A percentile compares a stretch with the other conserved stretches of the same genome.
Conservation (phyloP, 768 basidiomycete genomes). For the Mycena pura region DNA sequence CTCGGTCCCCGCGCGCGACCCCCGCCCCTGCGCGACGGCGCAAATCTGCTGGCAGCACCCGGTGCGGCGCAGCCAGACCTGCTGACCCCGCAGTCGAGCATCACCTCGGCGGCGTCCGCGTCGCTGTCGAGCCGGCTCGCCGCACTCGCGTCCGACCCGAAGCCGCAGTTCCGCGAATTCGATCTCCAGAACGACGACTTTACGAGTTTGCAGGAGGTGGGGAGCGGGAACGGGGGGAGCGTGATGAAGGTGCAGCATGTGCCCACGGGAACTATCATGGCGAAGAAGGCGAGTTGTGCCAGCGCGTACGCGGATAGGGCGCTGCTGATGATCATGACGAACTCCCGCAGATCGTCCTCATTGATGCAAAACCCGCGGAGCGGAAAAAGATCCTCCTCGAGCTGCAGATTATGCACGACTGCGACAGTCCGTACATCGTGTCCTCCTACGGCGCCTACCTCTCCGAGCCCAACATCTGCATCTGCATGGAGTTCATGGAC, state of each 20-base stretch:
- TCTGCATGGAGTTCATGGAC: constrained; percentile 98
- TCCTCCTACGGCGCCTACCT: constrained; percentile 98
- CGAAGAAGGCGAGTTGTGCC: constrained; percentile 81
- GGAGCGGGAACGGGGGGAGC: constrained; percentile 96
- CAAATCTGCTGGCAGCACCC: no score
- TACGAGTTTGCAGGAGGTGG: constrained; percentile 88
- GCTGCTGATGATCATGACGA: constrained; percentile 2
- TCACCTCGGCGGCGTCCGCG: no score
- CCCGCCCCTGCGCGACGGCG: no score
- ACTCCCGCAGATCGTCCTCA: constrained; percentile 80
- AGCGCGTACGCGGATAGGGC: background rate
- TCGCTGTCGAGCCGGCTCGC: no score
- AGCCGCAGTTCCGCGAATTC: no score
- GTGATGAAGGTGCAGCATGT: constrained; percentile 95
- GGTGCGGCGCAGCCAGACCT: no score
- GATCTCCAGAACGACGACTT: constrained; percentile 91
- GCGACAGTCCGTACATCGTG: constrained; percentile 91
- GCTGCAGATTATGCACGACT: constrained; percentile 99
- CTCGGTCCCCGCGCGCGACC: no score
- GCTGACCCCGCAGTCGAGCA: no score
- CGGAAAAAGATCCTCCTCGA: constrained; percentile 98
- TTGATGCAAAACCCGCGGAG: constrained; percentile 95
- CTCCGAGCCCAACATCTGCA: constrained; percentile 97
- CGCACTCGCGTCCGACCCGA: no score
- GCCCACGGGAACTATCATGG: constrained; percentile 93